phyloP scores from a whole-genome alignment of 1,139 yeast species.

The Zhuliangozyma blackwelliae region DNA sequence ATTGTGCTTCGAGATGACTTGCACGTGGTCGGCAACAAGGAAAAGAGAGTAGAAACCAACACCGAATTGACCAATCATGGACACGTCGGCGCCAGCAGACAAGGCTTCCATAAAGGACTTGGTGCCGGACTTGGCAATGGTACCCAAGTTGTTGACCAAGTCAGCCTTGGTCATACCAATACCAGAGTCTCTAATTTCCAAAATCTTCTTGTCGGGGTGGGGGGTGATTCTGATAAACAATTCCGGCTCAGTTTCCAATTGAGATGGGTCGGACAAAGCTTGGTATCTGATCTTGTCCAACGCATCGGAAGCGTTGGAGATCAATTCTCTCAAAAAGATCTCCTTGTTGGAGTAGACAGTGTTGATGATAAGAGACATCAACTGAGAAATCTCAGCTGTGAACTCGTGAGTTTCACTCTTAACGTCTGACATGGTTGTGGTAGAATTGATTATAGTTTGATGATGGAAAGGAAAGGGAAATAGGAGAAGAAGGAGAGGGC shows the following conservation, averaged over 20 bases:
- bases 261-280: slow-evolving; percentile 87
- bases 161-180: slow-evolving; percentile 99
- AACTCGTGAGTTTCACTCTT: slow-evolving; percentile 86
- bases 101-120: slow-evolving; percentile 99
- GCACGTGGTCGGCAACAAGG: slow-evolving; percentile 98
- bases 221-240: slow-evolving; percentile 97
- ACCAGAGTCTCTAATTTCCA: slow-evolving; percentile 99
- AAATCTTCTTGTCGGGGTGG: slow-evolving; percentile 85
- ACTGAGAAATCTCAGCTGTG: slow-evolving; percentile 99
- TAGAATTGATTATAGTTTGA: background rate
- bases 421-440: slow-evolving; percentile 46
- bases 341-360: slow-evolving; percentile 99
- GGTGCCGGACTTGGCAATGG: slow-evolving; percentile 99
- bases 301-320: slow-evolving; percentile 89
- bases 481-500: background rate
- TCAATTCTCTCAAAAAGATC: slow-evolving; percentile 97
- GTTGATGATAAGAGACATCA: slow-evolving; percentile 99
- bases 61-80: slow-evolving; percentile 99
- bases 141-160: slow-evolving; percentile 98
- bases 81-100: slow-evolving; percentile 98
- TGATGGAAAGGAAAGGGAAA: background rate
- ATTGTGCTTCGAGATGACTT: slow-evolving; percentile 96
- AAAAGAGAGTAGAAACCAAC: slow-evolving; percentile 99
- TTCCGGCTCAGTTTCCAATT: slow-evolving; percentile 93
- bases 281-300: slow-evolving; percentile 95